Evolutionary conservation across 148 eudicot species (phyloP), one percentile per base, ranked within the genome.

Genomic region (Vaccinium myrtillus): DNA sequence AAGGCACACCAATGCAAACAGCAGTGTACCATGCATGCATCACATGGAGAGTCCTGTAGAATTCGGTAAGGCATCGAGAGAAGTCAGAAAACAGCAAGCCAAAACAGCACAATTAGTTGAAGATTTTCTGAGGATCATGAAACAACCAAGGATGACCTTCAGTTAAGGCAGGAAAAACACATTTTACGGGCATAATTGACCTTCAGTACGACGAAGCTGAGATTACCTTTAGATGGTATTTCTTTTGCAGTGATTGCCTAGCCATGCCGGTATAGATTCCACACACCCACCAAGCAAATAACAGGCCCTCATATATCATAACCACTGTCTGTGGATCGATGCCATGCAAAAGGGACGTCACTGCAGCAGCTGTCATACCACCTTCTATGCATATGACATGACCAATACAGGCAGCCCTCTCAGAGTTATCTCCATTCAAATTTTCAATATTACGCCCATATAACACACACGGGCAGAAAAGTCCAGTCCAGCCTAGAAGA

Each of bases 211-310:
- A 21, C 2, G 27, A n/a, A 63, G 3, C 27, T n/a, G 12, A 69
- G 8, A 69, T 69, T 69, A 95, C 97, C 94, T 92, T 84, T 25
- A 95, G 88, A 86, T 95, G 98, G 82, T 93, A 95, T 77, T 92
- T 95, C 48, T 85, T 90, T 54, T 95, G 98, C 87, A 95, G 75
- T 67, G 91, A 81, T 87, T 95, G 92, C 0, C 98, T 87, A 80
- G 87, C 89, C 85, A 94, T 85, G 69, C 98, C 91, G 16, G 89
- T 94, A 85, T 95, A 94, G 27, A 94, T 91, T 9, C 94, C 98
- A 70, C 98, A 95, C 83, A 94, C 90, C 97, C 98, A 95, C 98
- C 98, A 95, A 70, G 91, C 90, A 75, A 94, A 95, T 7, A 92
- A 67, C 85, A 95, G 83, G 6, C 96, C 96, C 86, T 95, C 98